Evolutionary conservation across 2,329 filamentous ascomycete genomes (phyloP).

Genomic region (Xylaria multiplex): DNA sequence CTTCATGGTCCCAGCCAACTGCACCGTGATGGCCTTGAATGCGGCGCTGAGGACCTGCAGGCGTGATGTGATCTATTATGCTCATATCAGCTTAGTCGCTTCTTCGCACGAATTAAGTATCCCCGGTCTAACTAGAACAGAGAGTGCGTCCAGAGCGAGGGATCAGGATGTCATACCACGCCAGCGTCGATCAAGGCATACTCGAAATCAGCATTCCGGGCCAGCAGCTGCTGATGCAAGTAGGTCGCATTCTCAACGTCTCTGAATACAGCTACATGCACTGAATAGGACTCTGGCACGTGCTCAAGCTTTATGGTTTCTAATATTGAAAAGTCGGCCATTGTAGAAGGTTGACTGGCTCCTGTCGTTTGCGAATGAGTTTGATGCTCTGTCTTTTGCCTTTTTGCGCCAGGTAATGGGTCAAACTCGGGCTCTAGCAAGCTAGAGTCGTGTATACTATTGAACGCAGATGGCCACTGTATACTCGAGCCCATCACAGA

Average conservation of each 20-base stretch:
- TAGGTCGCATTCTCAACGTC: slow-evolving; percentile 80
- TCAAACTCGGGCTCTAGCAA: not conserved
- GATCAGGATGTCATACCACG: slow-evolving; percentile 71
- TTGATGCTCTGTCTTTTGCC: slow-evolving; percentile 31
- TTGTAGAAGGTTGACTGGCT: not conserved
- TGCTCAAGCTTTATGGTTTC: slow-evolving; percentile 80
- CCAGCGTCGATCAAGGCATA: slow-evolving; percentile 93
- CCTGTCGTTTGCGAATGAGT: slow-evolving; percentile 5
- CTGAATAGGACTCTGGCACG: slow-evolving; percentile 70
- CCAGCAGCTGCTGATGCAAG: slow-evolving; percentile 84
- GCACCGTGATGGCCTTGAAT: slow-evolving; percentile 78
- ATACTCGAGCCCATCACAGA: slow-evolving; percentile 16
- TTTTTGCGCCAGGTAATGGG: slow-evolving; percentile 17
- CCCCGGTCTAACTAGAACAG: too few species aligned
- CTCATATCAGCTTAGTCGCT: not conserved
- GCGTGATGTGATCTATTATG: slow-evolving; percentile 72
- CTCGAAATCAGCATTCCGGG: slow-evolving; percentile 84
- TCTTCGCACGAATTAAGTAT: too few species aligned
- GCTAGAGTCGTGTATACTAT: not conserved
- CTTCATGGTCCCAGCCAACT: slow-evolving; percentile 69
- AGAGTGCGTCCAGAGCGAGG: not conserved
- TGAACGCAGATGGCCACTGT: not conserved
- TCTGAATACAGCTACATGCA: slow-evolving; percentile 80
- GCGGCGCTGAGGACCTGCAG: slow-evolving; percentile 78
- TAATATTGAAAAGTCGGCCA: slow-evolving; percentile 49